phyloP scores from a whole-genome alignment of 345 rosid species.

The Eucalyptus guilfoylei region DNA sequence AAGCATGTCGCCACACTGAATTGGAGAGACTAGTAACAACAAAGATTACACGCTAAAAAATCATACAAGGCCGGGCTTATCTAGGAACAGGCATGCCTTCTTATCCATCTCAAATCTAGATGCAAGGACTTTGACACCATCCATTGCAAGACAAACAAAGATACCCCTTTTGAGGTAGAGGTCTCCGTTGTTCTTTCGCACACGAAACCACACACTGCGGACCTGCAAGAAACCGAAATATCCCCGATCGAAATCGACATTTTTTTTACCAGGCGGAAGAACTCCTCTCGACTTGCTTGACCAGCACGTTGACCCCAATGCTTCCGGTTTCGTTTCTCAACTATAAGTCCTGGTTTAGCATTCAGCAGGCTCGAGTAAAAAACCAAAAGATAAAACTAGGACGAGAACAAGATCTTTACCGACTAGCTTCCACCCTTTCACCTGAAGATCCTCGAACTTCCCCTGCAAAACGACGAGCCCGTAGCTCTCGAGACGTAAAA shows the following conservation, averaged over 20 bases:
- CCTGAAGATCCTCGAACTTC: too few species aligned
- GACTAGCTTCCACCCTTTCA: too few species aligned
- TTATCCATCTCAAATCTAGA: constrained; percentile 78
- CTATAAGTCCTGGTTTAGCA: too few species aligned
- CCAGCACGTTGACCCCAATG: too few species aligned
- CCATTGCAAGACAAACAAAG: constrained; percentile 66
- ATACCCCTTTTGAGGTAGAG: constrained; percentile 15
- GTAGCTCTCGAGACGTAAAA: too few species aligned
- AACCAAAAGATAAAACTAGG: too few species aligned
- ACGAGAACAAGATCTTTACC: too few species aligned
- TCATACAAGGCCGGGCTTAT: neutral
- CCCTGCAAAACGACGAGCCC: too few species aligned
- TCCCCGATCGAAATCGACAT: neutral
- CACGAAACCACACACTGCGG: constrained; percentile 68
- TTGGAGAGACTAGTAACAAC: neutral
- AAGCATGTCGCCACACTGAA: neutral
- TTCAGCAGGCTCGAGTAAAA: too few species aligned
- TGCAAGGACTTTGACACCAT: constrained; percentile 71
- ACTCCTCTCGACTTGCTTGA: too few species aligned
- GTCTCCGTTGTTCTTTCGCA: constrained; percentile 63
- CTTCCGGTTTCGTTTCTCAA: too few species aligned
- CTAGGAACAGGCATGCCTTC: constrained; percentile 33
- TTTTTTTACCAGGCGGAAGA: too few species aligned
- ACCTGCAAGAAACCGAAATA: constrained; percentile 21
- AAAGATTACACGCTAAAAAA: neutral